Evolutionary conservation across 1,284 basidiomycete genomes (phyloP), one percentile per base, ranked within the genome.

Genomic region (Porphyrellus sp.): DNA sequence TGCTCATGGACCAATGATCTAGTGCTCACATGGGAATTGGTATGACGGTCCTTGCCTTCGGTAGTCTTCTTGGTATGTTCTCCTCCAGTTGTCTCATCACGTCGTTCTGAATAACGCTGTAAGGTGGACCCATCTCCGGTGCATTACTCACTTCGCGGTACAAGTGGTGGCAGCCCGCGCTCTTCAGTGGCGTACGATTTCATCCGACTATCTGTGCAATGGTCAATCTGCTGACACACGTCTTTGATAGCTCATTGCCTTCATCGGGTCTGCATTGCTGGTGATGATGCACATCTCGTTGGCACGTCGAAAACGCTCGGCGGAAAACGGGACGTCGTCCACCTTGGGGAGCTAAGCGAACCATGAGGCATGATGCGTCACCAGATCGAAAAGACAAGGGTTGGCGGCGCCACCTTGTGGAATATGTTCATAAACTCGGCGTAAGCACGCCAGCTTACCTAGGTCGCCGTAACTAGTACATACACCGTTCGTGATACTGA

Each of bases 111-210:
- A 24, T n/a, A 1, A 20, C 8, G 8, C 20, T 44, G 13, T 23
- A n/a, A n/a, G n/a, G n/a, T n/a, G n/a, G n/a, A n/a, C 66, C 66
- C 1, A 18, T 67, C 39, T 49, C 64, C 4, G 68, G 67, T 16
- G 69, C 54, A 5, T 16, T 70, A 8, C 59, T 68, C 18, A 58
- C 57, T 5, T 40, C 60, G 4, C 40, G 58, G 21, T 70, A 65
- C 52, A 54, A 55, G 18, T 70, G 67, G 68, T 70, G 58, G 67
- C 53, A 31, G 38, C 40, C 62, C 3, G 46, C 66, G 2, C 51
- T 68, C 16, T 67, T 63, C 31, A 46, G 33, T 23, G 69, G 69
- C 34, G 62, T 69, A 57, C 9, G 56, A 31, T 46, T 9, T 16
- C 12, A n/a, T 47, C 8, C 21, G 12, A 23, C 7, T 15, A 6